Percentiles rank a stretch among this genome's conserved stretches.
Conservation (phyloP, 2,329 filamentous ascomycete species). For the Cryphonectria naterciae region DNA sequence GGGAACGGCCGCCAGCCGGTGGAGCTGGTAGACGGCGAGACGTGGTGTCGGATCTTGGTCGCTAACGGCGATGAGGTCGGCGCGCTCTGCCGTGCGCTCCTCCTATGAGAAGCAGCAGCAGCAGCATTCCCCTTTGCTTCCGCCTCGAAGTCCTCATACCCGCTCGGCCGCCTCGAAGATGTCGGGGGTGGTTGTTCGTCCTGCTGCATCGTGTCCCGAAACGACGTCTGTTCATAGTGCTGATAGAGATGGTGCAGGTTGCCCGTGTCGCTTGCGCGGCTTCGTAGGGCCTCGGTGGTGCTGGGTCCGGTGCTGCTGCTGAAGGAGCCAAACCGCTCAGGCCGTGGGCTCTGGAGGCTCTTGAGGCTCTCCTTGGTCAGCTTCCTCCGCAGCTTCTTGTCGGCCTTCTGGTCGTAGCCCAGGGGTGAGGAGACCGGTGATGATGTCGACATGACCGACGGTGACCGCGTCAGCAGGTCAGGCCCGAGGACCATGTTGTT, state of each 20-base stretch:
- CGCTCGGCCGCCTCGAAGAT: constrained; percentile 11
- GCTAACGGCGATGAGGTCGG: constrained; percentile 1
- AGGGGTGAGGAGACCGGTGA: constrained; percentile 37
- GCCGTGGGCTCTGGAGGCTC: constrained; percentile 14
- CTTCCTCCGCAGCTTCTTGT: constrained; percentile 40
- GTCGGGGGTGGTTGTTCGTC: constrained; percentile 21
- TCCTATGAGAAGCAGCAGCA: not conserved
- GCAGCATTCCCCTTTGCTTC: not conserved
- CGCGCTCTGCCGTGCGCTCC: constrained; percentile 18
- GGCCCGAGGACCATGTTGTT: constrained; percentile 41
- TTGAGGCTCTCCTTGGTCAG: constrained; percentile 44
- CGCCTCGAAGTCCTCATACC: not conserved
- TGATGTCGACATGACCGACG: constrained; percentile 47
- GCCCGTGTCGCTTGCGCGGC: constrained; percentile 37
- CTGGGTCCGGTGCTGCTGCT: constrained; percentile 12
- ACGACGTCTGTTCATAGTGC: constrained; percentile 62
- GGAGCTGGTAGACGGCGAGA: constrained; percentile 26
- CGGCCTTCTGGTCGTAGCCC: constrained; percentile 34
- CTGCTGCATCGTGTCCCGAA: constrained; percentile 46
- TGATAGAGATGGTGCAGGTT: constrained; percentile 58
- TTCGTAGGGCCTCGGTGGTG: constrained; percentile 16
- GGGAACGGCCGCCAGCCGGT: constrained; percentile 18
- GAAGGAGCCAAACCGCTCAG: constrained; percentile 3
- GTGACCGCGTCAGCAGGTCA: constrained; percentile 46
- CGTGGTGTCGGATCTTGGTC: constrained; percentile 19